Base-by-base conservation (phyloP, 1,284 basidiomycete genomes). In the Xerocomus minutiporus region DNA sequence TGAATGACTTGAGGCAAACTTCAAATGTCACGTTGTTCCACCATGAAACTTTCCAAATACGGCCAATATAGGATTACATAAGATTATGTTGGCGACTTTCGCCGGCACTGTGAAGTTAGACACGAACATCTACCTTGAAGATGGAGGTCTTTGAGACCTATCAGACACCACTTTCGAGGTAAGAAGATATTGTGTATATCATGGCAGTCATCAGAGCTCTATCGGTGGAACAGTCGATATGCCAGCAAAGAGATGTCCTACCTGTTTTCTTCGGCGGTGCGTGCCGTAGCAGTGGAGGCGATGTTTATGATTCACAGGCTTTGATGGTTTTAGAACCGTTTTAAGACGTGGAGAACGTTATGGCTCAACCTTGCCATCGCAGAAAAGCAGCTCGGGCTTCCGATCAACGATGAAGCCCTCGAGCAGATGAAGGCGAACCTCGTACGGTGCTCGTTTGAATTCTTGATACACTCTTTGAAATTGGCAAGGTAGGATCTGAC, bases 241-340 rank as follows among this genome's bases (percentile, higher is more conserved):
- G 97, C 97, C 23, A 95, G 91, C 78, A 96, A 96, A 71, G 96
- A 98, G 75, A 98, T 98, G 96, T 88, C 93, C 12, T 81, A 92
- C 73, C 82, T 99, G 52, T 99, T 98, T 77, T 98, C 95, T 40
- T 83, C 89, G 52, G 85, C 86, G 49, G 94, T 95, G 63, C 32
- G 78, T 72, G 17, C 48, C 43, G 25, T 29, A 36, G 13, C 23
- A 34, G 3, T 12, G 25, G 17, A 20, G n/a, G 36, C 26, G 23
- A 42, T 47, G 34, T 25, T 25, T 23, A 31, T 38, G 39, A 34
- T 50, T 41, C 43, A 25, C 48, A 20, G 28, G 20, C 7, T 44
- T 32, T 11, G 6, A 15, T 46, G 7, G 9, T 51, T 53, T 35
- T 56, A 97, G 94, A 96, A 91, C 59, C 90, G 97, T 25, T 99